Base-by-base conservation (phyloP, 371 early-diverging fungal species). In the Mortierella sp. region DNA sequence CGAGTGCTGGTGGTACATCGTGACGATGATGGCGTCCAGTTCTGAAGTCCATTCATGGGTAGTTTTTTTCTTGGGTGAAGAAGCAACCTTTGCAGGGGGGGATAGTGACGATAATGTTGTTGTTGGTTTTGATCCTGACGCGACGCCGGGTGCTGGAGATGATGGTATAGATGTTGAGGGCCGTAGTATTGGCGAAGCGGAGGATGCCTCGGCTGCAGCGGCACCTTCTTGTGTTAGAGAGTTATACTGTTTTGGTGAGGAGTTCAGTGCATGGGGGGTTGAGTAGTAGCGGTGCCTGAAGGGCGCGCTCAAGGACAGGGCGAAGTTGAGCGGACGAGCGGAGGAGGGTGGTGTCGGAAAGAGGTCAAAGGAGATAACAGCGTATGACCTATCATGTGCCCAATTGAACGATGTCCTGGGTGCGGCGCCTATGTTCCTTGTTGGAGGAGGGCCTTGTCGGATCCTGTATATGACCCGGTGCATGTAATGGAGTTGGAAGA, bases 21-120 rank as follows among this genome's bases (percentile, higher is more conserved):
- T 40, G 14, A 79, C 10, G 9, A 79, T 74, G 39, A 71, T 52
- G 16, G 75, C 75, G 68, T 79, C 75, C 2, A 70, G 37, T 58
- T 79, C 58, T 16, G 71, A 63, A 19, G 40, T 48, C 77, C 77
- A 73, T 14, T 50, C 39, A 40, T 58, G 69, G 14, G 24, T 11
- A 1, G 34, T 41, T 10, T 58, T 65, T 34, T 43, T 70, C 37
- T 6, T 39, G 0, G 64, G 2, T 6, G 58, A 7, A 16, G 65
- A 37, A 22, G 19, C n/a, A n/a, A n/a, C n/a, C 13, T 63, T 34
- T 41, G 64, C 22, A 45, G 67, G 22, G 58, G 61, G 22, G 1
- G 58, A 2, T 66, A 31, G 11, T 31, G 63, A 39, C 2, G 53
- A 39, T 47, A 7, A 37, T 34, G 55, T 11, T 52, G 37, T 9